phyloP scores from a whole-genome alignment of 2,329 filamentous ascomycete species.

The Peltaster fructicola region DNA sequence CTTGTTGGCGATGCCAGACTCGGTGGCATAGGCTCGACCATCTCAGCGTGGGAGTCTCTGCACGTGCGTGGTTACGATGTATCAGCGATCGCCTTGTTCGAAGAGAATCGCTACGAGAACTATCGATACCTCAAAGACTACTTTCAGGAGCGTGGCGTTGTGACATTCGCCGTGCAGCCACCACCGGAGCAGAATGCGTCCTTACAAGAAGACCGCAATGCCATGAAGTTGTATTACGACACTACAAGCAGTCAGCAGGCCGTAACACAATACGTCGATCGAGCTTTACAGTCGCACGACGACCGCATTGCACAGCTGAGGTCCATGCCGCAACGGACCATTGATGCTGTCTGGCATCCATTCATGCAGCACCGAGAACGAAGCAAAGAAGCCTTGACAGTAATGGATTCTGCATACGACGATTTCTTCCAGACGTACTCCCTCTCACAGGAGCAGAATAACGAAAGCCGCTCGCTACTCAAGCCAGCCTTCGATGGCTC shows the following conservation, averaged over 20 bases:
- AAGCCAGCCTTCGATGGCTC: constrained; percentile 63
- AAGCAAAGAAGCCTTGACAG: constrained; percentile 43
- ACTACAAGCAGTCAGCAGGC: constrained; percentile 22
- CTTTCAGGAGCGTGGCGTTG: constrained; percentile 43
- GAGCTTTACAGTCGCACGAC: constrained; percentile 36
- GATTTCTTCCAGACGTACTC: constrained; percentile 54
- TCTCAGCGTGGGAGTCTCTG: constrained; percentile 65
- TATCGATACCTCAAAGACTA: constrained; percentile 49
- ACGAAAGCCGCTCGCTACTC: no score
- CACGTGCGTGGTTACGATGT: constrained; percentile 64
- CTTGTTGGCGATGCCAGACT: constrained; percentile 59
- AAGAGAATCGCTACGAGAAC: constrained; percentile 48
- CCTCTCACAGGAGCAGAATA: constrained; percentile 8
- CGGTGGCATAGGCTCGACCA: constrained; percentile 64
- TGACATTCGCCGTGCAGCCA: constrained; percentile 36
- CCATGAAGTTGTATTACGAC: constrained; percentile 49
- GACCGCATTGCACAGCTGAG: constrained; percentile 41
- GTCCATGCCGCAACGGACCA: constrained; percentile 43
- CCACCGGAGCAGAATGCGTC: constrained; percentile 36
- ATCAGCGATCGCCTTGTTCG: constrained; percentile 50
- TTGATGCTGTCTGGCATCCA: constrained; percentile 61
- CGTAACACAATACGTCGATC: constrained; percentile 30
- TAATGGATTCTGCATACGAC: constrained; percentile 65
- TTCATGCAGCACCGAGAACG: constrained; percentile 65
- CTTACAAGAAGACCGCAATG: constrained; percentile 31